Evolutionary conservation across 805 yeast genomes (phyloP).

Genomic region (Ogataea methanolica): DNA sequence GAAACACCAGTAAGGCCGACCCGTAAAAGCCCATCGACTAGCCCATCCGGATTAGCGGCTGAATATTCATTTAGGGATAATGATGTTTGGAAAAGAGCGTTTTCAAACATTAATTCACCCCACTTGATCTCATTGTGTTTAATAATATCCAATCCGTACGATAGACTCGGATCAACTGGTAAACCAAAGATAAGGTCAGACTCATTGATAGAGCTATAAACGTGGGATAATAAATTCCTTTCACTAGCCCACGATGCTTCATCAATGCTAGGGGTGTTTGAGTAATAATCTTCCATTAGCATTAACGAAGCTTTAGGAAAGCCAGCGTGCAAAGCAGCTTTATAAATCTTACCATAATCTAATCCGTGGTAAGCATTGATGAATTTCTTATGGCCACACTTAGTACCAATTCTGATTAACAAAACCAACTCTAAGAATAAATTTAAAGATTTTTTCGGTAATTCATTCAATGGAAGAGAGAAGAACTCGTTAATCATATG

Average conservation of each 20-base stretch:
- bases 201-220: constrained; percentile 55
- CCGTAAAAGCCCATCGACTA: constrained; percentile 36
- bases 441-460: constrained; percentile 12
- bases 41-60: constrained; percentile 2
- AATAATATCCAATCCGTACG: constrained; percentile 43
- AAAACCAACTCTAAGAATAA: constrained; percentile 30
- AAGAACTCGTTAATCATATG: constrained; percentile 22
- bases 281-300: constrained; percentile 41
- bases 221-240: constrained; percentile 20
- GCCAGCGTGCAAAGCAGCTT: constrained; percentile 30
- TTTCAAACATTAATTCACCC: constrained; percentile 43
- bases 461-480: constrained; percentile 4
- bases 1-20: constrained; percentile 60
- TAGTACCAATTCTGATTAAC: constrained; percentile 37
- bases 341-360: constrained; percentile 26
- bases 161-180: constrained; percentile 52
- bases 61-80: constrained; percentile 5
- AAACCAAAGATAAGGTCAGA: constrained; percentile 62
- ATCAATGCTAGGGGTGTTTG: constrained; percentile 7
- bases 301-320: constrained; percentile 41
- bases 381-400: constrained; percentile 26
- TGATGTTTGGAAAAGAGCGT: constrained; percentile 51
- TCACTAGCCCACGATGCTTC: constrained; percentile 12
- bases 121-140: constrained; percentile 24
- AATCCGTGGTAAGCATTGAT: constrained; percentile 26